Base-by-base conservation (phyloP, 805 yeast species). In the Pichia deserticola region DNA sequence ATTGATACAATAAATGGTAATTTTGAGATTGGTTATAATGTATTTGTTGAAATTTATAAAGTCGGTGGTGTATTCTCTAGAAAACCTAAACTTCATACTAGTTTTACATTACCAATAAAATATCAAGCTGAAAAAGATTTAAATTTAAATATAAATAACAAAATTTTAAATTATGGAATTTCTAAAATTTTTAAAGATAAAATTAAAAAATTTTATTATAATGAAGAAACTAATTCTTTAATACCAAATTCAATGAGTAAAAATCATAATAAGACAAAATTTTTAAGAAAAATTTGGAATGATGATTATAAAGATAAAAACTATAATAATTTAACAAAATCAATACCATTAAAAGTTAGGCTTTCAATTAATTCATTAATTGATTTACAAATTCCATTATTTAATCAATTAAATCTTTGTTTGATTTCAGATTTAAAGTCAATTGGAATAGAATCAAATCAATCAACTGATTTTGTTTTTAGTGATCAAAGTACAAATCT, bases 51-150 rank as follows among this genome's bases (percentile, higher is more conserved):
- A 12, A 36, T 50, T 35, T 50, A 45, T 25, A 50, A 32, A 41
- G 9, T 12, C 30, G 53, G 47, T 3, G 39, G 40, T 15, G 25
- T 42, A 5, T n/a, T 32, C 3, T 39, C 25, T 25, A 34, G 25
- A 29, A 43, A 36, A 34, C 41, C 39, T 3, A 42, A 43, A 29
- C 35, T 13, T 9, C 7, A 36, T 27, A 15, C 27, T 7, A 28
- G 30, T 20, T 47, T 28, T 40, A 20, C 33, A 27, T 20, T 43
- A 3, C 48, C 50, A n/a, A 40, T 50, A 15, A 7, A 3, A 11
- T 47, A 30, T 36, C 53, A 50, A 47, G 43, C 50, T 28, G 50
- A 48, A 5, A 34, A 42, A 10, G 45, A 35, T 40, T 48, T 50
- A 12, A 15, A 13, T 11, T 8, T 40, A 4, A 6, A 32, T 5